Base-by-base conservation (phyloP, 2,329 filamentous ascomycete species). In the Cladosporium sp. region DNA sequence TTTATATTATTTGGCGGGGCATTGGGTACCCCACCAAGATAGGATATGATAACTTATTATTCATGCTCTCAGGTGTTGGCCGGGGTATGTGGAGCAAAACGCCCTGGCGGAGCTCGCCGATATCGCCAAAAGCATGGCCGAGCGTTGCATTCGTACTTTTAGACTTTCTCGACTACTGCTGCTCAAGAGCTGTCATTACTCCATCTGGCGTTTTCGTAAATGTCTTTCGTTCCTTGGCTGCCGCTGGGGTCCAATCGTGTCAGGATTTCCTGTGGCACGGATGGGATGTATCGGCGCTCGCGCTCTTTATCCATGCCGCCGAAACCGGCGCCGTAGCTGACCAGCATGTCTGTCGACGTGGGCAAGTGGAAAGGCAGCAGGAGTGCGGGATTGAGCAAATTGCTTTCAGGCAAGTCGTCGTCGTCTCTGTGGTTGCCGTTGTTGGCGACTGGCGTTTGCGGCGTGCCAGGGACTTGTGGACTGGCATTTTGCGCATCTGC, bases 331-430 rank as follows among this genome's bases (percentile, higher is more conserved):
- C 95, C 95, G 74, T 96, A 99, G 70, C 89, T 94, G 57, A 99
- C 88, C 57, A 98, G 85, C 95, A 99, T 99, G 77, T 99, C 95
- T 29, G 93, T 98, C 65, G 92, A 95, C 1, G 94, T 97, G 1
- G 95, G 95, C 31, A 99, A 83, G n/a, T 91, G 90, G 76, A 99
- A 99, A 0, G 95, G 95, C 29, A 99, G 85, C 85, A 97, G 96
- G 67, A 97, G 83, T 2, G 93, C 91, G 3, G 94, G 92, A 74
- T 98, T 93, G 62, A 98, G 80, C 52, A 97, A 87, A 40, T 97
- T 83, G 67, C 91, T 85, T 70, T 91, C 87, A 0, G 90, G 90
- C 16, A 88, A 83, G 67, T 91, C 89, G 53, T 90, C 88, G 21
- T 89, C 87, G 18, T 89, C 87, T 26, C 31, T 4, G 59, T 21